Evolutionary conservation across 73 alveolate species (phyloP).

Genomic region (Stentor coeruleus): DNA sequence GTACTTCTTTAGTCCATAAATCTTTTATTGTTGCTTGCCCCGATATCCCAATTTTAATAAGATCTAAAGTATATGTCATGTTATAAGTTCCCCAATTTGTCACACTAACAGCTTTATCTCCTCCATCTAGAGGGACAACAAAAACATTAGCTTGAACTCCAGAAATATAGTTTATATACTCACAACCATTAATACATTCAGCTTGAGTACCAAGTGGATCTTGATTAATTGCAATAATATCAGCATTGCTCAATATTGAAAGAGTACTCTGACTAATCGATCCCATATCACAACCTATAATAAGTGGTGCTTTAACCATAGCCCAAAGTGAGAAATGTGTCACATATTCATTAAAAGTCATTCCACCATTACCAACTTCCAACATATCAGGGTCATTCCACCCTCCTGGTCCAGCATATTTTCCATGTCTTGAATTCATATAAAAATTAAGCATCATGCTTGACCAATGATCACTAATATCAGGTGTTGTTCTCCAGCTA

Average conservation of each 20-base stretch:
- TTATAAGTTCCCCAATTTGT: background rate
- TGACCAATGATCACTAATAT: conserved; percentile 58
- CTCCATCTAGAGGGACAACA: background rate
- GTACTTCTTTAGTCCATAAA: background rate
- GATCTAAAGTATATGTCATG: background rate
- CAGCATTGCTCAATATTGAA: conserved; percentile 68
- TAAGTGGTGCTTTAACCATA: conserved; percentile 91
- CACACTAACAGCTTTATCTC: background rate
- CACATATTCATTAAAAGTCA: conserved; percentile 80
- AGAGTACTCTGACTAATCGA: conserved; percentile 61
- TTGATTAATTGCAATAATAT: conserved; percentile 88
- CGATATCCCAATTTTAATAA: background rate
- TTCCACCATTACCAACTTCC: conserved; percentile 93
- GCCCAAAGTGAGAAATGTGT: conserved; percentile 98
- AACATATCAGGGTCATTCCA: conserved; percentile 99
- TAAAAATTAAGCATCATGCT: conserved; percentile 23
- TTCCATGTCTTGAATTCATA: conserved; percentile 33
- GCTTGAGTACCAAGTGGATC: conserved; percentile 91
- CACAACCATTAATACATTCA: background rate
- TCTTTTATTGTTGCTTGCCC: background rate
- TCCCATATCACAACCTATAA: conserved; percentile 86
- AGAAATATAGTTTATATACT: background rate
- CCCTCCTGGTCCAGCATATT: conserved; percentile 96
- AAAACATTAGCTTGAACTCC: background rate
- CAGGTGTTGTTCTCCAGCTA: conserved; percentile 95